Percentiles rank a stretch among this genome's conserved stretches.
Evolutionary conservation across 2,329 filamentous ascomycete genomes (phyloP).

Genomic region (Epichloe festucae): DNA sequence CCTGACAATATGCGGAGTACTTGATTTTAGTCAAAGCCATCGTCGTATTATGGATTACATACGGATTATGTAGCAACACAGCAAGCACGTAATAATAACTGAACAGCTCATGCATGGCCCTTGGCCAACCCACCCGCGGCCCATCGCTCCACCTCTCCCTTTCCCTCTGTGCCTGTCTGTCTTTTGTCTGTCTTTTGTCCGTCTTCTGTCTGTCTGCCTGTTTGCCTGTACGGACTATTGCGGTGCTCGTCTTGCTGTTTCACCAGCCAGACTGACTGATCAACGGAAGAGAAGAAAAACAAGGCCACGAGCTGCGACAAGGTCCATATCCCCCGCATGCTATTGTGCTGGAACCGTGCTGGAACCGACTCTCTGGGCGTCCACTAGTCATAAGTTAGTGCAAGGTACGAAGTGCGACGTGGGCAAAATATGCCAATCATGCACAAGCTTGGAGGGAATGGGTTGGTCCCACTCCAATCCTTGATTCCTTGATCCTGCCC

Average conservation of each 20-base stretch:
- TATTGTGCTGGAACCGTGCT: too few relatives aligned
- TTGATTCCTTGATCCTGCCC: neutral
- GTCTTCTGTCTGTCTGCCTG: neutral
- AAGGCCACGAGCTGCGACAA: too few relatives aligned
- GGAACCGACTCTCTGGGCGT: too few relatives aligned
- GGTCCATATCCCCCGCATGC: too few relatives aligned
- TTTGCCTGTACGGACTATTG: neutral
- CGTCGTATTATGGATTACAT: slow-evolving; percentile 1
- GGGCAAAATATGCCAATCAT: neutral
- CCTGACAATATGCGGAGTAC: slow-evolving; percentile 1
- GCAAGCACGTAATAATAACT: slow-evolving; percentile 1
- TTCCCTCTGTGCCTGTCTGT: too few relatives aligned
- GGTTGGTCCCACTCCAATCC: neutral
- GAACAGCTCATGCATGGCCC: neutral
- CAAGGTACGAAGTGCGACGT: too few relatives aligned
- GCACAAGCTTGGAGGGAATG: neutral
- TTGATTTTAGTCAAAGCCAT: neutral
- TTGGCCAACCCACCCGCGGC: neutral
- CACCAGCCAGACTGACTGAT: neutral
- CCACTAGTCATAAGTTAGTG: too few relatives aligned
- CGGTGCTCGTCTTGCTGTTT: neutral
- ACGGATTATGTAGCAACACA: neutral
- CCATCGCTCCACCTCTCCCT: too few relatives aligned
- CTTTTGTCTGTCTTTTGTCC: too few relatives aligned
- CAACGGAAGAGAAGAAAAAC: neutral